phyloP scores from a whole-genome alignment of 352 stramenopile species.

The Hyaloperonospora arabidopsidis region DNA sequence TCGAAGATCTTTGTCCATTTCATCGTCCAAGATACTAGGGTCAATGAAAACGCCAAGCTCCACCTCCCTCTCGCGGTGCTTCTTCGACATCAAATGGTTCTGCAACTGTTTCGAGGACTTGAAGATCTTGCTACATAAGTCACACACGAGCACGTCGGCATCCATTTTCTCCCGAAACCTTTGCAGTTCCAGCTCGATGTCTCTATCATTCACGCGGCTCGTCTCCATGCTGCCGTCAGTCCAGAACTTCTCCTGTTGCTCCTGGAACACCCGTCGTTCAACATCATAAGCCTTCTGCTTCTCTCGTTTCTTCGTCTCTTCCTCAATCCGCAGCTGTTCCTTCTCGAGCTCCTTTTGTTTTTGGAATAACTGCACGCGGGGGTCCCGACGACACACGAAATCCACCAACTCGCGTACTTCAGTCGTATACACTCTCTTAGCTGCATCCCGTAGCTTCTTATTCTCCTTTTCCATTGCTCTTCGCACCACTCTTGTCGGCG shows the following conservation, averaged over 20 bases:
- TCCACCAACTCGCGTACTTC: slow-evolving; percentile 79
- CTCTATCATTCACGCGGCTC: slow-evolving; percentile 39
- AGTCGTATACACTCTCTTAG: slow-evolving; percentile 65
- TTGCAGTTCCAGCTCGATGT: slow-evolving; percentile 61
- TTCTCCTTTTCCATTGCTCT: slow-evolving; percentile 86
- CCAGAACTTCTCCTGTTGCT: slow-evolving; percentile 60
- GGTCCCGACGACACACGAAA: slow-evolving; percentile 74
- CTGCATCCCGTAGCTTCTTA: slow-evolving; percentile 75
- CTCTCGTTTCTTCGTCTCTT: slow-evolving; percentile 48
- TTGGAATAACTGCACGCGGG: slow-evolving; percentile 53
- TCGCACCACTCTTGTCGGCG: slow-evolving; percentile 62
- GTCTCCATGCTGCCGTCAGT: slow-evolving; percentile 32
- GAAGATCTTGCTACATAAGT: slow-evolving; percentile 79
- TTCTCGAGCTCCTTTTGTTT: slow-evolving; percentile 67
- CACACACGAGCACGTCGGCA: slow-evolving; percentile 57
- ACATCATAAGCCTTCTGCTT: slow-evolving; percentile 53
- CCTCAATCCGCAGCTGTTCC: slow-evolving; percentile 32
- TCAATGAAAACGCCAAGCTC: slow-evolving; percentile 59
- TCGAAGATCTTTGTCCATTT: slow-evolving; percentile 50
- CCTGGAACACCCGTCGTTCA: slow-evolving; percentile 55
- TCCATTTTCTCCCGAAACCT: slow-evolving; percentile 62
- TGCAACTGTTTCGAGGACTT: slow-evolving; percentile 77
- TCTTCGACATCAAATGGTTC: slow-evolving; percentile 76
- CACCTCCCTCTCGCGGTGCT: slow-evolving; percentile 68
- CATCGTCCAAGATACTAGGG: slow-evolving; percentile 48